Percentiles rank a stretch among this genome's conserved stretches.
These are phyloP conservation scores for Fusarium mundagurra DNA, from an alignment of 2,329 filamentous ascomycete genomes.

Conservation along the genomic window DNA sequence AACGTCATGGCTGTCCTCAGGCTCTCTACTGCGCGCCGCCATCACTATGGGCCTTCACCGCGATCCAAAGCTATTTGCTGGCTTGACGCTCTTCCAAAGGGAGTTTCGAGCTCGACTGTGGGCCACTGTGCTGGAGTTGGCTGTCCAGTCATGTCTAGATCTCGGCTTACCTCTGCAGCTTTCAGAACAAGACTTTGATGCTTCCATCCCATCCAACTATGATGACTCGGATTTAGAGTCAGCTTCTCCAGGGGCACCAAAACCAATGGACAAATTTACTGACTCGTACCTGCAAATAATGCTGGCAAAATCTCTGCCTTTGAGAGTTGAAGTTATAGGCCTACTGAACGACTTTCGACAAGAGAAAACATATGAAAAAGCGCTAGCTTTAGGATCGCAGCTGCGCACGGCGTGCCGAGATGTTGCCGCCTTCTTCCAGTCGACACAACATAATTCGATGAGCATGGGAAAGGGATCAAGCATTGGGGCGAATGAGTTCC, in stretches of 20 bases:
- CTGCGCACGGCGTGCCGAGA: conserved; percentile 38
- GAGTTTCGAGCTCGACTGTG: conserved; percentile 39
- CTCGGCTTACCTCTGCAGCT: conserved; percentile 37
- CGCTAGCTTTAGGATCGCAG: conserved; percentile 30
- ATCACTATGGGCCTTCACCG: conserved; percentile 43
- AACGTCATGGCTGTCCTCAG: conserved; percentile 41
- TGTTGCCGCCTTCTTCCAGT: conserved; percentile 36
- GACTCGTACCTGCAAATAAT: conserved; percentile 38
- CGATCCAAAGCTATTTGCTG: conserved; percentile 34
- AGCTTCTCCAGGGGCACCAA: neutral
- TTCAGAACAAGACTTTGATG: conserved; percentile 31
- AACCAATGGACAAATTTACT: conserved; percentile 22
- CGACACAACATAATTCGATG: neutral
- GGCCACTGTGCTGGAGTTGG: conserved; percentile 39
- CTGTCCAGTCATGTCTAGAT: conserved; percentile 37
- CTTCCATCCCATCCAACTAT: conserved; percentile 34
- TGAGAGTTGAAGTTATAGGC: conserved; percentile 33
- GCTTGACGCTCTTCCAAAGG: conserved; percentile 29
- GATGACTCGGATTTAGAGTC: conserved; percentile 37
- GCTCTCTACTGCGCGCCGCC: conserved; percentile 38
- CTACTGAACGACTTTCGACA: conserved; percentile 38
- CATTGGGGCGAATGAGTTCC: conserved; percentile 33
- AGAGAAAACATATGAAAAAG: conserved; percentile 35
- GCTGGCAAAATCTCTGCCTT: conserved; percentile 32
- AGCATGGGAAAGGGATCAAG: neutral